Evolutionary conservation across 305 asterid genomes (phyloP).

Genomic region (Coffea humblotiana): DNA sequence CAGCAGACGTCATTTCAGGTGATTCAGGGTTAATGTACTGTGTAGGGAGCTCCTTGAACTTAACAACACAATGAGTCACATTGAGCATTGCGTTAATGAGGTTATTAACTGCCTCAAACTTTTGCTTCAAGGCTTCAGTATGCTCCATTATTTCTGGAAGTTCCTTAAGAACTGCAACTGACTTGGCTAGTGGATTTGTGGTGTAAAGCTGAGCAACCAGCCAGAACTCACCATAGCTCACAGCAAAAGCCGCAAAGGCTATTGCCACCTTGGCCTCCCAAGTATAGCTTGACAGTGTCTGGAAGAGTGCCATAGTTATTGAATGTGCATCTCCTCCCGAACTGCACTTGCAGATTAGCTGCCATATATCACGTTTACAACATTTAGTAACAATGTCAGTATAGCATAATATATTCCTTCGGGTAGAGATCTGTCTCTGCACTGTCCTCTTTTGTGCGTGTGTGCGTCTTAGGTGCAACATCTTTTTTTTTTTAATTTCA

Average conservation of each 20-base stretch:
- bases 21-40: conserved; percentile 47
- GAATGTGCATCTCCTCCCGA: conserved; percentile 70
- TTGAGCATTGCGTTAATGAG: conserved; percentile 27
- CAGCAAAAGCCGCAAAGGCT: conserved; percentile 72
- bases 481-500: neutral
- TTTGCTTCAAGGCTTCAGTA: conserved; percentile 34
- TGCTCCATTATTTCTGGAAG: conserved; percentile 58
- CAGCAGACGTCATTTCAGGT: conserved; percentile 50
- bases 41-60: conserved; percentile 66
- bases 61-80: conserved; percentile 55
- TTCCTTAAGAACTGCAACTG: conserved; percentile 73
- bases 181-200: conserved; percentile 60
- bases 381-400: neutral
- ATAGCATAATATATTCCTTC: neutral
- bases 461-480: too few species aligned
- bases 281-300: conserved; percentile 52
- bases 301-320: conserved; percentile 62
- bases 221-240: conserved; percentile 88
- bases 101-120: conserved; percentile 24
- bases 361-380: conserved; percentile 9
- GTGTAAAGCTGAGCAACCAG: conserved; percentile 66
- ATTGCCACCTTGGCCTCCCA: conserved; percentile 90
- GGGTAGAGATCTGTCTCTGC: neutral
- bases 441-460: neutral
- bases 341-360: conserved; percentile 62